These are phyloP conservation scores for Cyphellophora attinorum DNA, from an alignment of 2,329 filamentous ascomycete species.

Conservation along the genomic window DNA sequence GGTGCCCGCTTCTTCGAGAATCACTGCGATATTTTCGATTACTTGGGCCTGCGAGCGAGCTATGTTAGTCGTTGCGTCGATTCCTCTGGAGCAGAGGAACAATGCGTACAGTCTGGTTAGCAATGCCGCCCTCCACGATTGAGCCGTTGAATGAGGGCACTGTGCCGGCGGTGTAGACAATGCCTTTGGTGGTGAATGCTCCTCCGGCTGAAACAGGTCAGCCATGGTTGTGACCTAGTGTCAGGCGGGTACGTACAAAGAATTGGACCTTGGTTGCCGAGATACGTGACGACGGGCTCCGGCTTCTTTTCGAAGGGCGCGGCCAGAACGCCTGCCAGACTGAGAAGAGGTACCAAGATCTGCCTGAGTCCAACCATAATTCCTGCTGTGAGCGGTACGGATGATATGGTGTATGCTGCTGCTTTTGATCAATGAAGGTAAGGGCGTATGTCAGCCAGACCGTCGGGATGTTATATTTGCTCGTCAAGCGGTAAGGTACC, in stretches of 20 bases:
- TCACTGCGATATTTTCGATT: slow-evolving; percentile 47
- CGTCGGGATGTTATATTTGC: no score
- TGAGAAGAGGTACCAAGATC: not conserved
- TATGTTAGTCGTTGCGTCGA: no score
- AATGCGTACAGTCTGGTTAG: slow-evolving; percentile 5
- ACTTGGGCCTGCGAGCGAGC: slow-evolving; percentile 35
- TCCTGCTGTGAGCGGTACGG: no score
- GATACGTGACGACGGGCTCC: slow-evolving; percentile 3
- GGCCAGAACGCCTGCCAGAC: not conserved
- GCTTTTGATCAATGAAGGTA: no score
- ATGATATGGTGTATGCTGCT: no score
- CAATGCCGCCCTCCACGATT: slow-evolving; percentile 4
- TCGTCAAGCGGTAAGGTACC: no score
- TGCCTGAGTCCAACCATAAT: not conserved
- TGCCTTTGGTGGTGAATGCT: slow-evolving; percentile 5
- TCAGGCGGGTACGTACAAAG: slow-evolving; percentile 3
- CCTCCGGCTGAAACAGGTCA: slow-evolving; percentile 3
- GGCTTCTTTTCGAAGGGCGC: slow-evolving; percentile 1
- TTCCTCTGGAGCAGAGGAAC: not conserved
- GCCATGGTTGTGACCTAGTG: not conserved
- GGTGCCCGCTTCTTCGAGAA: slow-evolving; percentile 52
- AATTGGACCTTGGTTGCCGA: slow-evolving; percentile 4
- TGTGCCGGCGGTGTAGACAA: slow-evolving; percentile 8
- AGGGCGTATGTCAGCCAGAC: no score
- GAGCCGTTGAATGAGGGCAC: slow-evolving; percentile 6